Percentiles rank a stretch among this genome's conserved stretches.
These are phyloP conservation scores for Tetraselmis chui DNA, from an alignment of 139 green algal species.

Conservation along the genomic window DNA sequence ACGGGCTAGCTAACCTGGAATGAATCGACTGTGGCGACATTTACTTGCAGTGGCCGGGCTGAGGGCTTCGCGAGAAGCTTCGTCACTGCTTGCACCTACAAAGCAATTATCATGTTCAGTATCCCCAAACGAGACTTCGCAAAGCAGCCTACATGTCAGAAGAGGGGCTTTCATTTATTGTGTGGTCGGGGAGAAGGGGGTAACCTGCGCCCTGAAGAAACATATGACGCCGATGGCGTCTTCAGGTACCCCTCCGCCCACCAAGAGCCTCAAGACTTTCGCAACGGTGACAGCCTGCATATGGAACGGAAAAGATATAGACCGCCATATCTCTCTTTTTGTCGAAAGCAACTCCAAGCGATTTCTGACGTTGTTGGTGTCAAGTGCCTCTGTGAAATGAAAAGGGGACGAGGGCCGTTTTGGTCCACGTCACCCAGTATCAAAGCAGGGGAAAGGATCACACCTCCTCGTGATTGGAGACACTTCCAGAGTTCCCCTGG, in stretches of 20 bases:
- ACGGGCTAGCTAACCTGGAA: slow-evolving; percentile 77
- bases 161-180: too few relatives aligned
- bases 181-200: too few relatives aligned
- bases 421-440: too few relatives aligned
- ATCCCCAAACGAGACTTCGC: too few relatives aligned
- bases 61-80: neutral
- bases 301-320: too few relatives aligned
- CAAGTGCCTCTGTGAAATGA: too few relatives aligned
- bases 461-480: slow-evolving; percentile 50
- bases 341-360: too few relatives aligned
- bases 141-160: too few relatives aligned
- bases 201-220: slow-evolving; percentile 75
- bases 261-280: slow-evolving; percentile 24
- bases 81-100: neutral
- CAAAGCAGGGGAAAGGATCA: neutral
- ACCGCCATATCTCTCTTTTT: too few relatives aligned
- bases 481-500: slow-evolving; percentile 27
- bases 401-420: too few relatives aligned
- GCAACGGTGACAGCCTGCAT: slow-evolving; percentile 33
- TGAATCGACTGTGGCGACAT: slow-evolving; percentile 77
- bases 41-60: slow-evolving; percentile 13
- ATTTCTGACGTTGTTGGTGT: too few relatives aligned
- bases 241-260: slow-evolving; percentile 16
- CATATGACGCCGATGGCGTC: slow-evolving; percentile 63
- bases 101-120: too few relatives aligned